These are phyloP conservation scores for Tetrahymena borealis DNA, from an alignment of 73 alveolate genomes.

Conservation along the genomic window DNA sequence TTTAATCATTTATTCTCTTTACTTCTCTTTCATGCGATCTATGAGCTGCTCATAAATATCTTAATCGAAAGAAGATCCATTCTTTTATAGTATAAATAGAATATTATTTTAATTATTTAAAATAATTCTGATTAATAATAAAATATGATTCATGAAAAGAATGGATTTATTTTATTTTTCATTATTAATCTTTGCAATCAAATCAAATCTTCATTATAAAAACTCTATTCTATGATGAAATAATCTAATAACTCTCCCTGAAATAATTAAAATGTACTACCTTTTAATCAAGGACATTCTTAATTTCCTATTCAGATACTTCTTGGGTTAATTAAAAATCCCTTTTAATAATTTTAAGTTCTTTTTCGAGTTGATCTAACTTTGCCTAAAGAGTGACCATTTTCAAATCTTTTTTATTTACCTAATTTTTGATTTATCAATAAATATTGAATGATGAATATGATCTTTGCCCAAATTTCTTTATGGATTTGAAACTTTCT, in stretches of 20 bases:
- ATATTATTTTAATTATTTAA: too few relatives aligned
- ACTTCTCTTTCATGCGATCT: not conserved
- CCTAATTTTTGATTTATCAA: too few relatives aligned
- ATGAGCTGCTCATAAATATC: not conserved
- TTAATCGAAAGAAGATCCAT: not conserved
- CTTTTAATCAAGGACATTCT: not conserved
- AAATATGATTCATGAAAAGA: too few relatives aligned
- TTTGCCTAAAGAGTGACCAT: not conserved
- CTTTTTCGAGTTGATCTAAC: not conserved
- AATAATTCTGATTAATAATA: too few relatives aligned
- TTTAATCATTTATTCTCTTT: not conserved
- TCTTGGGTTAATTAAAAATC: not conserved
- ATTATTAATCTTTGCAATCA: too few relatives aligned
- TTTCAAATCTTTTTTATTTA: not conserved
- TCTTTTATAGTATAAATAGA: not conserved
- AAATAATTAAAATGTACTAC: not conserved
- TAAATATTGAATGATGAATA: too few relatives aligned
- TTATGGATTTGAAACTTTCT: not conserved
- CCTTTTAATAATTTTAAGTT: not conserved
- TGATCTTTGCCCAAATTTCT: too few relatives aligned
- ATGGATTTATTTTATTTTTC: too few relatives aligned
- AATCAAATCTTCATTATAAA: too few relatives aligned
- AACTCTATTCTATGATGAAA: too few relatives aligned
- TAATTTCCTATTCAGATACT: not conserved
- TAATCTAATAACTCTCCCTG: too few relatives aligned